phyloP scores from a whole-genome alignment of 345 rosid genomes.

The Eucalyptus marginata region DNA sequence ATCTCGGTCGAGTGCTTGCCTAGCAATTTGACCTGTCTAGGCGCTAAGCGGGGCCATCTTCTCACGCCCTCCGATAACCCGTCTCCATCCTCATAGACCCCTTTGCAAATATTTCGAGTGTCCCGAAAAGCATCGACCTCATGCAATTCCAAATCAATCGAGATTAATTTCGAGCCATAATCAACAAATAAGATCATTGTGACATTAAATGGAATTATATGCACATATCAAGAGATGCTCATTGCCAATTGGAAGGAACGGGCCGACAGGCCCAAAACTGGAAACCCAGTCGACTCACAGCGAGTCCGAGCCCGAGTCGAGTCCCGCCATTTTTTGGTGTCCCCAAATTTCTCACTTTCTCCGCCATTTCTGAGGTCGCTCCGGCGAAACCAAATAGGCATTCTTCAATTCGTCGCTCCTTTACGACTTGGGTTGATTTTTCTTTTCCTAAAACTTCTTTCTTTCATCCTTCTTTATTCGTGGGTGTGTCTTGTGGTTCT shows the following conservation, averaged over 20 bases:
- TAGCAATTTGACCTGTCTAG: neutral
- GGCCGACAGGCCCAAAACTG: neutral
- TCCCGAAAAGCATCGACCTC: neutral
- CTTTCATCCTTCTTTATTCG: neutral
- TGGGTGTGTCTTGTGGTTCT: neutral
- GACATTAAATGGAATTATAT: neutral
- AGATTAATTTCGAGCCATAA: neutral
- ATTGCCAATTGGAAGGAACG: neutral
- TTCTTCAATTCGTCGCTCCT: neutral
- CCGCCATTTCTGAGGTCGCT: neutral
- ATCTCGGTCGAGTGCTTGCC: neutral
- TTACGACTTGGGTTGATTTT: neutral
- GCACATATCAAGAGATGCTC: neutral
- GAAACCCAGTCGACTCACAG: neutral
- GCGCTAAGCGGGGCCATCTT: fast-evolving
- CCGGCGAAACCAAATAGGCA: neutral
- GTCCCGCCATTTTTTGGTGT: neutral
- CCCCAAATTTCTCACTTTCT: neutral
- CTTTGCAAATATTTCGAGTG: neutral
- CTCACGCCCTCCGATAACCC: neutral
- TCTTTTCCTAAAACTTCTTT: neutral
- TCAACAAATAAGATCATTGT: neutral
- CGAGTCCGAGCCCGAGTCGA: neutral
- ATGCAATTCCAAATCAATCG: neutral
- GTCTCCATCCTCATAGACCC: neutral